Evolutionary conservation across 2,329 filamentous ascomycete genomes (phyloP).

Genomic region (Calonectria henricotiae): DNA sequence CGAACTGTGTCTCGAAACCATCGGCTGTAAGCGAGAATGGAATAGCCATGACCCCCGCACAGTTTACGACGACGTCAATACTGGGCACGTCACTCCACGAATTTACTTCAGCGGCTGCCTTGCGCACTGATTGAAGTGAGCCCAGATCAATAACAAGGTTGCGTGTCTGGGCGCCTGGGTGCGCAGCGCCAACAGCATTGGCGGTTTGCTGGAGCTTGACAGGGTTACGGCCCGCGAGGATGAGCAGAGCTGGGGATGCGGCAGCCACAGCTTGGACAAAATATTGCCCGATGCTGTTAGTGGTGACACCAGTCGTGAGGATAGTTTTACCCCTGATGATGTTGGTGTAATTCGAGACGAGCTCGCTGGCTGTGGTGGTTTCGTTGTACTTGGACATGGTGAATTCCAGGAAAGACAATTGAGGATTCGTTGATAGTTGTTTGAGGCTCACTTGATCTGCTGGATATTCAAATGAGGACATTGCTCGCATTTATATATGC

Average conservation of each 20-base stretch:
- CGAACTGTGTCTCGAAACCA: conserved; percentile 63
- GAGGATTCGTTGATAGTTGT: too few species aligned
- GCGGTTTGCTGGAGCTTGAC: conserved; percentile 60
- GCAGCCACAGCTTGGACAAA: conserved; percentile 60
- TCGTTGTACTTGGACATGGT: conserved; percentile 38
- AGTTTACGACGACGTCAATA: conserved; percentile 63
- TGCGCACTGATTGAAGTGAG: conserved; percentile 60
- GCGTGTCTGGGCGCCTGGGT: conserved; percentile 57
- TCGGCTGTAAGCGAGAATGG: conserved; percentile 55
- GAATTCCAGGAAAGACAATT: too few species aligned
- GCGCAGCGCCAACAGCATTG: conserved; percentile 55
- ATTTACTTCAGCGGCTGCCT: conserved; percentile 59
- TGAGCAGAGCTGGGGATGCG: conserved; percentile 61
- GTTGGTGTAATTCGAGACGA: conserved; percentile 52
- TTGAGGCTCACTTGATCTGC: too few species aligned
- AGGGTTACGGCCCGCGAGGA: conserved; percentile 64
- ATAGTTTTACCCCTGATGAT: conserved; percentile 59
- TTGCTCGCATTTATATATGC: too few species aligned
- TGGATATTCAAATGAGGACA: too few species aligned
- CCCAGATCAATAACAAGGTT: conserved; percentile 60
- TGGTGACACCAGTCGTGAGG: conserved; percentile 63
- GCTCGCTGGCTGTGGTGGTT: conserved; percentile 50
- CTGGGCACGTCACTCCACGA: conserved; percentile 53
- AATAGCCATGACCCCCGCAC: conserved; percentile 62
- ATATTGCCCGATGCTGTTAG: conserved; percentile 58